Base-by-base conservation (phyloP, 2,329 filamentous ascomycete genomes). In the Colletotrichum costaricense region DNA sequence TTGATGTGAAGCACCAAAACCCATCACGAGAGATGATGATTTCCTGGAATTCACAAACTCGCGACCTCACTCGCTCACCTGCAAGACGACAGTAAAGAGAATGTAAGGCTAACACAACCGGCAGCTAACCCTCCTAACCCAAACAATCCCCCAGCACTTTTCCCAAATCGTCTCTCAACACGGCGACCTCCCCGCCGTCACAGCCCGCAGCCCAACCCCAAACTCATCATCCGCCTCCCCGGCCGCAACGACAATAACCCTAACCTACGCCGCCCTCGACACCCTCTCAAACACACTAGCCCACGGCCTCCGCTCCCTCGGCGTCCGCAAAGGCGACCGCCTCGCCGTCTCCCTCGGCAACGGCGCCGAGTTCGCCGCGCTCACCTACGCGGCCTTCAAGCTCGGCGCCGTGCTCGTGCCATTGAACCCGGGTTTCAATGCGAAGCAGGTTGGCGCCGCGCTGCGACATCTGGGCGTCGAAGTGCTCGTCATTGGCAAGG, bases 401-500 rank as follows among this genome's bases (percentile, higher is more conserved):
- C 88, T 98, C 11, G 97, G 97, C n/a, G 96, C 94, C 28, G 90
- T 98, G 63, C 86, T 98, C 75, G 95, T 97, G n/a, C 97, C 96
- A 0, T 84, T 98, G 28, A 98, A 99, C 81, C 96, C 95, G 24
- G 93, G 91, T 2, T 98, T 98, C 86, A 97, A 95, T 77, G 87
- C 90, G 4, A 82, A 86, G 5, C 97, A 98, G 84, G 91, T 98
- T 9, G 86, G 90, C 5, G 89, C 94, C 3, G 96, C 95, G 0
- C 86, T 98, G 33, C 88, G 88, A 9, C 95, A 97, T 78, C 89
- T 99, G 1, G 87, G 86, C 8, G 92, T 91, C 14, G 88, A 90
- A 62, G 89, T 97, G 76, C 87, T 98, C 60, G 88, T 99, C 73
- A 93, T 98, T 64, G 93, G 93, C n/a, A 90, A 94, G 5, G 95